A percentile compares a stretch with the other conserved stretches of the same genome.
Conservation (phyloP, 2,329 filamentous ascomycete genomes). For the Nemania sp. region DNA sequence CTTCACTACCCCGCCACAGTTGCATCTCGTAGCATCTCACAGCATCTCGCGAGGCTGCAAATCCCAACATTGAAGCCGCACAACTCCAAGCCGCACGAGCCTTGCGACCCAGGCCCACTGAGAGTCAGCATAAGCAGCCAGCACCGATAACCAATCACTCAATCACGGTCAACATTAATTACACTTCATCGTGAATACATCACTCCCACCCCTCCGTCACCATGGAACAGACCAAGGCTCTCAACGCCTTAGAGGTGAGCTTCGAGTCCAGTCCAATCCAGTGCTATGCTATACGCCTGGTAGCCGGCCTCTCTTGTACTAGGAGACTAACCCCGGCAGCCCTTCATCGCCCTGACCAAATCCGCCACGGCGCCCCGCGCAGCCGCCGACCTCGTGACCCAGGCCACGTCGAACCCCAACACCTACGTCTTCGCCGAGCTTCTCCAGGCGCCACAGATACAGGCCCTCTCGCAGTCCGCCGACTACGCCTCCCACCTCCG, state of each 20-base stretch:
- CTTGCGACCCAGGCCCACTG: conserved; percentile 16
- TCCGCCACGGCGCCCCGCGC: conserved; percentile 83
- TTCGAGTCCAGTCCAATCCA: neutral
- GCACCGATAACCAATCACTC: neutral
- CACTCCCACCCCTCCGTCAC: conserved; percentile 27
- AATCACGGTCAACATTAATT: conserved; percentile 4
- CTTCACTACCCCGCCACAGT: neutral
- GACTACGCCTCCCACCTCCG: conserved; percentile 69
- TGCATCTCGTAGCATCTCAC: too few species aligned
- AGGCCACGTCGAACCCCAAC: conserved; percentile 86
- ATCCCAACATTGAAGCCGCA: too few species aligned
- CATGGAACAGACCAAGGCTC: conserved; percentile 76
- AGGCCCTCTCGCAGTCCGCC: conserved; percentile 64
- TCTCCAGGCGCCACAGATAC: conserved; percentile 78
- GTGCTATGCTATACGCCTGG: neutral
- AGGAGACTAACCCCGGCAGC: conserved; percentile 43
- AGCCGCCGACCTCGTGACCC: conserved; percentile 81
- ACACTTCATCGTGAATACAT: neutral
- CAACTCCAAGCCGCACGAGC: conserved; percentile 22
- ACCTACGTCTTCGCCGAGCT: conserved; percentile 95
- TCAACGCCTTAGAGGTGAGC: conserved; percentile 65
- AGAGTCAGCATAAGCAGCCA: neutral
- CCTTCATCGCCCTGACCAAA: conserved; percentile 88
- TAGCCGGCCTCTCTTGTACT: too few species aligned
- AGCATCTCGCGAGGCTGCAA: conserved; percentile 23